Base-by-base conservation (phyloP, 169 alveolate genomes). In the Cryptosporidium viatorum region DNA sequence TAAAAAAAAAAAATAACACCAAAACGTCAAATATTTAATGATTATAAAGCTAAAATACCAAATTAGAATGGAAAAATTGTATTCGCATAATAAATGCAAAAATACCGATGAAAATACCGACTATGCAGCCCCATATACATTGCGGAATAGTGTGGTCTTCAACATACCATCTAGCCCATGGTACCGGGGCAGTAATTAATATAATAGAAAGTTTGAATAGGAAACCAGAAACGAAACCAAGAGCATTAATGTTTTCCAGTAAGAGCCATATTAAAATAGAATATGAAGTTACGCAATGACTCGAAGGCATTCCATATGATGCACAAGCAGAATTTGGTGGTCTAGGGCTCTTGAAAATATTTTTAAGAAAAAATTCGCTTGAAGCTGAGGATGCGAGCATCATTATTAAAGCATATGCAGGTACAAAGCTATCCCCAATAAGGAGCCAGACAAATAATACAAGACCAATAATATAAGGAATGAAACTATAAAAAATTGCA, bases 291-390 rank as follows among this genome's bases (percentile, higher is more conserved):
- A 84, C 84, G 43, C 94, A 86, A 50, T 91, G 94, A 35, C 92
- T 84, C 23, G 94, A 91, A 14, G 94, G 94, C 94, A 91, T 91
- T 37, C 94, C 94, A 85, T 91, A 91, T 0, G 92, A 85, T 2
- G 67, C 60, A 33, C 91, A 69, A 23, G 94, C 92, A 69, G 93
- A 86, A 73, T 91, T 85, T 60, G 89, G 74, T 35, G 94, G 94
- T 67, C 94, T 71, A 10, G 71, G 69, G 39, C 87, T 91, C 58
- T 85, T 91, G 37, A 91, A 51, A 9, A 91, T 37, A 7, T 84
- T 84, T 69, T 91, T 91, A 33, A 91, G 74, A 68, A 91, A 68
- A 23, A 85, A 68, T 60, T 91, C 94, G 41, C 75, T 80, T 23
- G 75, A 62, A 31, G 75, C 80, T 37, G 89, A 80, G 8, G 89